Conservation (phyloP, 257 asterid species). For the Solanum dulcamara region DNA sequence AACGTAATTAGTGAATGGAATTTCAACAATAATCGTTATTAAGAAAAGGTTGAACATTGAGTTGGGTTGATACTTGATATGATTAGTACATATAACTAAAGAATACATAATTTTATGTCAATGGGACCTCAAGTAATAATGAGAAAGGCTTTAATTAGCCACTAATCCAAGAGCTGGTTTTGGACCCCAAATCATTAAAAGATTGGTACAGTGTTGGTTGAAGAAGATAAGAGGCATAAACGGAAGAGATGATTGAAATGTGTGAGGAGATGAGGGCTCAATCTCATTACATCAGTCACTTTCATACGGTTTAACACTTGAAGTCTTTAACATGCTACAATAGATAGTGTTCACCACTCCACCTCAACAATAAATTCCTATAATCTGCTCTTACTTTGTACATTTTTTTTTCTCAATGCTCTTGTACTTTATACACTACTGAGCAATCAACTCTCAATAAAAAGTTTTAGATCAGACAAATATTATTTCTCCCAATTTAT, state of each 20-base stretch:
- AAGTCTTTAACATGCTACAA: background rate
- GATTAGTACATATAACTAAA: background rate
- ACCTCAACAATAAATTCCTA: background rate
- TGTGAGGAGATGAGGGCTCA: background rate
- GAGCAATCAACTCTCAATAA: background rate
- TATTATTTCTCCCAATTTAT: no score
- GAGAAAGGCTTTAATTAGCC: background rate
- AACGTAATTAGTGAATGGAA: background rate
- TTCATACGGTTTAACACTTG: background rate
- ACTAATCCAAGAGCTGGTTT: background rate
- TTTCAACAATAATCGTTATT: background rate
- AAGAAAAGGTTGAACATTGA: background rate
- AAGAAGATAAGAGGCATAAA: conserved; percentile 1
- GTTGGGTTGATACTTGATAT: background rate
- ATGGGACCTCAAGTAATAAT: background rate
- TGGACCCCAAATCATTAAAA: conserved; percentile 6
- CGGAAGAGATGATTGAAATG: background rate
- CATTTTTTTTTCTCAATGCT: background rate
- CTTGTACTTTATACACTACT: background rate
- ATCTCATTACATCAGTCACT: background rate
- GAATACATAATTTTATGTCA: background rate
- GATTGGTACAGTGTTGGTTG: conserved; percentile 4
- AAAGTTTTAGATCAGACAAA: background rate
- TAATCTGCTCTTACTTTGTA: background rate
- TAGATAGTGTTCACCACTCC: background rate